Evolutionary conservation across 805 yeast species (phyloP), one percentile per base, ranked within the genome.

Genomic region (Saturnispora silvae): DNA sequence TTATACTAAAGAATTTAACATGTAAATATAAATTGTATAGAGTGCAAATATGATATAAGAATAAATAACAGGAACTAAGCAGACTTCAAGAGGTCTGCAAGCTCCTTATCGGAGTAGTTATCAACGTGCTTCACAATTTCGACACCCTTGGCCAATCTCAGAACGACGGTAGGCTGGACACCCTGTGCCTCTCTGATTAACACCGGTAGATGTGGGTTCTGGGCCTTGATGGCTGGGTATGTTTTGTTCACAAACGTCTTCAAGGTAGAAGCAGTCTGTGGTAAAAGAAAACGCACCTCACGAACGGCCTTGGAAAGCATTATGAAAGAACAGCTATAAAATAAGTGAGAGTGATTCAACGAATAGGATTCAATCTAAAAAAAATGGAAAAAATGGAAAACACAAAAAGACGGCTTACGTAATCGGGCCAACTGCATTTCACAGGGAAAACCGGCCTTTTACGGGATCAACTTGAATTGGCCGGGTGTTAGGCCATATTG

Each of bases 201-300:
- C 38, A 84, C 76, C 10, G 94, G 94, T 22, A 81, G 61, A 41
- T 64, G 60, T 41, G 87, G 77, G 50, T 81, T 74, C 42, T 71
- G 54, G 53, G 72, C 70, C 50, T 70, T 70, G 50, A 84, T 61
- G n/a, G 64, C 51, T n/a, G 81, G 75, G 58, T 83, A 83, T 51
- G 76, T 65, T 40, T 69, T 64, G 33, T 70, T 59, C 45, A 84
- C 63, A 52, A 79, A 84, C 14, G 35, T 34, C 74, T 69, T 75
- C 49, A 82, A 64, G 11, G 87, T 73, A 4, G 83, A 73, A 44
- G 74, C 73, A n/a, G 78, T 68, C 59, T 81, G 92, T 23, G 85
- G 78, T 45, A 83, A 66, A 53, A 83, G 85, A 61, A 82, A 80
- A 59, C 95, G 72, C 52, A 84, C 67, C 65, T 84, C 95, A 55